Evolutionary conservation across 177 flowering plant genomes (phyloP).

Genomic region (Vitis hybrid): DNA sequence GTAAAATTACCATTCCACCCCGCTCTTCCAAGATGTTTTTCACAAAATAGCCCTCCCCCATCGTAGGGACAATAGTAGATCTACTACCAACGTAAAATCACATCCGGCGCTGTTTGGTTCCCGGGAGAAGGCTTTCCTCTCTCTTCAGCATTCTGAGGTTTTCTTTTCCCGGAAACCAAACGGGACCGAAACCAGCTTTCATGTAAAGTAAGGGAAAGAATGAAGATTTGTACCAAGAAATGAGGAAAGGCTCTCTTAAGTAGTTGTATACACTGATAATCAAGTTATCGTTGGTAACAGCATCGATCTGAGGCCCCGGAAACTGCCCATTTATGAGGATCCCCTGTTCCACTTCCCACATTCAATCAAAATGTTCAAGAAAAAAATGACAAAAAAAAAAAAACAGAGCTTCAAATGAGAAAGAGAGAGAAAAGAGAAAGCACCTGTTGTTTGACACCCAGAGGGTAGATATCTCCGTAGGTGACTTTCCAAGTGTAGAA

Average conservation of each 20-base stretch:
- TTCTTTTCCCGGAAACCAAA: slow-evolving; percentile 6
- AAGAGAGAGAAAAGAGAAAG: not conserved
- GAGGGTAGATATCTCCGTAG: slow-evolving; percentile 61
- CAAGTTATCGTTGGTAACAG: slow-evolving; percentile 86
- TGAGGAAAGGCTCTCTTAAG: slow-evolving; percentile 83
- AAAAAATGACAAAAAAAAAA: slow-evolving; percentile 1
- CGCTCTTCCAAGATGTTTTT: not conserved
- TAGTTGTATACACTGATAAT: slow-evolving; percentile 85
- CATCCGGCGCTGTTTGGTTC: no score
- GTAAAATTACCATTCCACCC: not conserved
- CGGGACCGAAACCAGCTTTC: not conserved
- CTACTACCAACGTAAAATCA: no score
- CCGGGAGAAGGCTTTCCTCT: no score
- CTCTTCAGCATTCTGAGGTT: no score
- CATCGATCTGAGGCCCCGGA: slow-evolving; percentile 93
- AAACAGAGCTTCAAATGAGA: not conserved
- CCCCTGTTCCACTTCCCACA: slow-evolving; percentile 54
- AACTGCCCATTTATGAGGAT: slow-evolving; percentile 98
- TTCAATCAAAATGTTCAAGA: not conserved
- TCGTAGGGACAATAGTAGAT: no score
- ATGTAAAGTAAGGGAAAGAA: not conserved
- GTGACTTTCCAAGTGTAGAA: slow-evolving; percentile 62
- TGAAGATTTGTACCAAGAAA: slow-evolving; percentile 70
- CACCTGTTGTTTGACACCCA: slow-evolving; percentile 67
- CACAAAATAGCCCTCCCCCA: not conserved